These are phyloP conservation scores for Elsinoe fawcettii DNA, from an alignment of 2,329 filamentous ascomycete genomes.

Conservation along the genomic window DNA sequence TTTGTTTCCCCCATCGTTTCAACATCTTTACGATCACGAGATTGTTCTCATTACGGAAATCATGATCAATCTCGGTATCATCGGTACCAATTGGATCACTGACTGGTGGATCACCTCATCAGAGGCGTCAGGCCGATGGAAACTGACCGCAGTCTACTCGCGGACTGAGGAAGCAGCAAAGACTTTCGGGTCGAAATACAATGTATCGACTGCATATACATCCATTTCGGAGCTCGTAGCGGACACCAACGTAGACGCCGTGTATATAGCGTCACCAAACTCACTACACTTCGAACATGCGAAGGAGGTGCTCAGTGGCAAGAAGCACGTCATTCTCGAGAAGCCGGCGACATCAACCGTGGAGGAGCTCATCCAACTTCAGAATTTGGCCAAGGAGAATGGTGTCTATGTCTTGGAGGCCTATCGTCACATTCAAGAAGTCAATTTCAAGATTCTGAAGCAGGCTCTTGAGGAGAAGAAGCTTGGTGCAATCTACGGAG, in stretches of 20 bases:
- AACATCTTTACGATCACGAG: neutral
- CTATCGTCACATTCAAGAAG: constrained; percentile 44
- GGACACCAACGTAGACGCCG: constrained; percentile 33
- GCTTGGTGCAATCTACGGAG: constrained; percentile 39
- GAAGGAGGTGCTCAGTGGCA: constrained; percentile 34
- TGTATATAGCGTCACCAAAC: constrained; percentile 46
- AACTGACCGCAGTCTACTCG: constrained; percentile 41
- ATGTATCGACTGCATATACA: constrained; percentile 32
- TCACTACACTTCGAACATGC: constrained; percentile 41
- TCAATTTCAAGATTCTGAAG: constrained; percentile 41
- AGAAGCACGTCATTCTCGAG: constrained; percentile 45
- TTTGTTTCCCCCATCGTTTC: neutral
- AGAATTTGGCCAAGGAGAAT: constrained; percentile 35
- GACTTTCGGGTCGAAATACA: constrained; percentile 37
- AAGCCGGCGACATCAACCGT: constrained; percentile 41
- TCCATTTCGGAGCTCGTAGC: constrained; percentile 33
- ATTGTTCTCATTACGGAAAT: neutral
- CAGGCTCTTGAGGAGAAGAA: constrained; percentile 29
- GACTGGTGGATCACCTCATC: constrained; percentile 40
- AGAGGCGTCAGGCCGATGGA: constrained; percentile 37
- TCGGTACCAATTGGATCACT: constrained; percentile 45
- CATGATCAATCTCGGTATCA: constrained; percentile 39
- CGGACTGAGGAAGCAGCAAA: constrained; percentile 37
- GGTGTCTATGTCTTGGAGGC: constrained; percentile 41
- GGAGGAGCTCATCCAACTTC: constrained; percentile 37